A percentile compares a stretch with the other conserved stretches of the same genome.
Evolutionary conservation across 768 basidiomycete genomes (phyloP).

Genomic region (Rubroboletus satanas): DNA sequence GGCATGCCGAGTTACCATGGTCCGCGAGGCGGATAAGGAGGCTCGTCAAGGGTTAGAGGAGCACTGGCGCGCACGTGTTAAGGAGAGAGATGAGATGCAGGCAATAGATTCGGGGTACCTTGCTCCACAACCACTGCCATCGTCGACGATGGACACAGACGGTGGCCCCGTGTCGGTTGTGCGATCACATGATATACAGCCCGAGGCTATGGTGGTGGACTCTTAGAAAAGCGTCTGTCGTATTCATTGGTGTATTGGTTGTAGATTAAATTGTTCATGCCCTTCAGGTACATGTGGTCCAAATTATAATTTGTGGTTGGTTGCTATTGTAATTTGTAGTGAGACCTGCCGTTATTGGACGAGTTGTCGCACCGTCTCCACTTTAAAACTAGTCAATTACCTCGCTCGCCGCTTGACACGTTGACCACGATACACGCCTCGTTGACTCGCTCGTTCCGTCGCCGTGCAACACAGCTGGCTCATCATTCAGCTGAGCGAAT

Average conservation of each 20-base stretch:
- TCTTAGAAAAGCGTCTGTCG: background rate
- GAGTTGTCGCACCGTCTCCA: slow-evolving; percentile 8
- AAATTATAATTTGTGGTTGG: slow-evolving; percentile 1
- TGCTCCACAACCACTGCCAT: slow-evolving; percentile 6
- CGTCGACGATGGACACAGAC: slow-evolving; percentile 1
- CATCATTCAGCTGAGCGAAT: background rate
- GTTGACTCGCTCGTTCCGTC: background rate
- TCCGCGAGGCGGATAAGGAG: slow-evolving; percentile 56
- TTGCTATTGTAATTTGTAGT: slow-evolving; percentile 16
- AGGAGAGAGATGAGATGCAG: slow-evolving; percentile 26
- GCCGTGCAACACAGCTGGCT: slow-evolving; percentile 4
- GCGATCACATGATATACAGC: slow-evolving; percentile 1
- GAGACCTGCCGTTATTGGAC: slow-evolving; percentile 21
- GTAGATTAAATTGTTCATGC: background rate
- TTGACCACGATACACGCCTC: slow-evolving; percentile 8
- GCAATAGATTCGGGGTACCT: slow-evolving; percentile 16
- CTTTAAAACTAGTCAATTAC: background rate
- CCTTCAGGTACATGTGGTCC: background rate
- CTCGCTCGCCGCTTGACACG: slow-evolving; percentile 15
- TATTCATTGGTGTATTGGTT: background rate
- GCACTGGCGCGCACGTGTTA: slow-evolving; percentile 34
- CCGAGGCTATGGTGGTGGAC: slow-evolving; percentile 21
- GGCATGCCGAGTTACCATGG: slow-evolving; percentile 48
- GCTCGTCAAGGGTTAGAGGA: slow-evolving; percentile 42
- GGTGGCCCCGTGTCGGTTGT: background rate